Base-by-base conservation (phyloP, 768 basidiomycete genomes). In the Suillus sp. region DNA sequence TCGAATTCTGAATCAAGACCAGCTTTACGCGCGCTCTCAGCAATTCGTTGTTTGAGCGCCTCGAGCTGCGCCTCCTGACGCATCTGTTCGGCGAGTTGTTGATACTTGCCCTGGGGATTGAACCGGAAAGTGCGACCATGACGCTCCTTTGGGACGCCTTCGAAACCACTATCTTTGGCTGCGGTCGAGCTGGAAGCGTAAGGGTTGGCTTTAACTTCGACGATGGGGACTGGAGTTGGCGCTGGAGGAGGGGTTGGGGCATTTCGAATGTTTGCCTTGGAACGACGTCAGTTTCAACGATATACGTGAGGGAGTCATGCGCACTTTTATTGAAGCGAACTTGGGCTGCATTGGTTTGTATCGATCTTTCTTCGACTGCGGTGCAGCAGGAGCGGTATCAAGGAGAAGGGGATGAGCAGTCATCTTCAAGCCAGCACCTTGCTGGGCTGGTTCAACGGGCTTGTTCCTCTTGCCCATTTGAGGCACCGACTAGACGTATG, bases 261-360 rank as follows among this genome's bases (percentile, higher is more conserved):
- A 63, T 87, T 90, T n/a, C 93, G 86, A 10, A 84, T 84, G 68
- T 96, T 96, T 6, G 92, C 92, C 83, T 88, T 58, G 14, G 4
- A 57, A n/a, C 1, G 3, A 35, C 3, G 53, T 69, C 18, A 65
- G 30, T 63, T 64, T 27, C 55, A 25, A 48, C 30, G 45, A 61
- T 16, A n/a, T 38, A 16, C 40, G n/a, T 14, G 32, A 18, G 16
- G 42, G 25, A 47, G 30, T 14, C 51, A 4, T 37, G 68, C 79
- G 55, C 22, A 89, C 93, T 80, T 91, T 95, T 76, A 96, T 95
- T 3, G 94, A 93, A 0, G 96, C 93, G 75, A 99, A 99, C 76
- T 99, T 99, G 57, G 97, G 97, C 66, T 96, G 95, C 96, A 99
- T 98, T 20, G 96, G 95, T 74, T 96, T 96, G 77, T 97, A 97